A percentile compares a stretch with the other conserved stretches of the same genome.
Evolutionary conservation across 2,329 filamentous ascomycete species (phyloP).

Genomic region (Colletotrichum gigasporum): DNA sequence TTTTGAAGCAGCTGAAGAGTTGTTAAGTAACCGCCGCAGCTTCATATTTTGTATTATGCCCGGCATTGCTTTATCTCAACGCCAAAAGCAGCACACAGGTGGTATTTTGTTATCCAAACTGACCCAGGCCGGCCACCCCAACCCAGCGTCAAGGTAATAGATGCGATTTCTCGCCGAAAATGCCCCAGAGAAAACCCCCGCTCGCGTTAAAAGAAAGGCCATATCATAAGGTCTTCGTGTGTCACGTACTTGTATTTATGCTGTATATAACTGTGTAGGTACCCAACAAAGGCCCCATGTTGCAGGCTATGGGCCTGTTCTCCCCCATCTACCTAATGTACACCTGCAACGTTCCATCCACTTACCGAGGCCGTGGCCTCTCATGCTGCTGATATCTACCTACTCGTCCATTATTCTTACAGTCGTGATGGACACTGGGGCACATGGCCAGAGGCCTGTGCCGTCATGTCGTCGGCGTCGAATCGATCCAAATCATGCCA

Average conservation of each 20-base stretch:
- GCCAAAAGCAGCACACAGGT: too few species aligned
- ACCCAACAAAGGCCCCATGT: conserved; percentile 6
- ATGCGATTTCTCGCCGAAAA: too few species aligned
- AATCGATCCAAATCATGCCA: conserved; percentile 30
- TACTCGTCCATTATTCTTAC: conserved; percentile 29
- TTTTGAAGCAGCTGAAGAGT: too few species aligned
- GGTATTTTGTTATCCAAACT: too few species aligned
- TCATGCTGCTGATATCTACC: conserved; percentile 11
- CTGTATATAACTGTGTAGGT: conserved; percentile 10
- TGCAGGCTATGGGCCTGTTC: conserved; percentile 11
- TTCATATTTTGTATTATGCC: too few species aligned
- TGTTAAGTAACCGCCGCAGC: too few species aligned
- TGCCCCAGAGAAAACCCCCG: too few species aligned
- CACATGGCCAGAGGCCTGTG: conserved; percentile 2
- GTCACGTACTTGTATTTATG: conserved; percentile 22
- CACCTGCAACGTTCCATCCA: conserved; percentile 10
- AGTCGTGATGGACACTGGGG: conserved; percentile 16
- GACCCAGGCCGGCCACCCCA: too few species aligned
- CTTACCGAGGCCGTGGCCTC: background rate
- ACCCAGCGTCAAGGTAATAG: too few species aligned
- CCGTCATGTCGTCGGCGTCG: conserved; percentile 17
- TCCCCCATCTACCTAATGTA: conserved; percentile 11
- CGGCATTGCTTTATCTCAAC: too few species aligned
- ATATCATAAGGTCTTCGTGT: background rate
- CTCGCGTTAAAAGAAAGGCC: background rate